Conservation (phyloP, 2,329 filamentous ascomycete genomes). For the Neurospora crassa region DNA sequence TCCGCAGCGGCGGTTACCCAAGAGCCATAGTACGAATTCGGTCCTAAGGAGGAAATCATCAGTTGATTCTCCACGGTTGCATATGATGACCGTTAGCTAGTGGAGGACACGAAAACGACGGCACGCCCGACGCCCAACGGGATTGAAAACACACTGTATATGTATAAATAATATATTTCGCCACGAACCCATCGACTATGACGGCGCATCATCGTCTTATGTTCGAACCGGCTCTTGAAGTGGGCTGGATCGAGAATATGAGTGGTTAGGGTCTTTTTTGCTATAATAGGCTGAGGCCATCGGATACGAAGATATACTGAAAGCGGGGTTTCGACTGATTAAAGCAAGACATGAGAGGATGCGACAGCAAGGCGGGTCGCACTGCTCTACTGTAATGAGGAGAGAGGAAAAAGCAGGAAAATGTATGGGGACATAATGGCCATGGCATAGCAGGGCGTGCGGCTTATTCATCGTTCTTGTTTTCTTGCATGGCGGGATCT, state of each 20-base stretch:
- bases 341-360: not conserved
- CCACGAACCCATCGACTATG: not conserved
- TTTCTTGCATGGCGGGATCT: not conserved
- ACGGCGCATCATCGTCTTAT: not conserved
- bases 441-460: not conserved
- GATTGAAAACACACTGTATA: not conserved
- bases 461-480: not conserved
- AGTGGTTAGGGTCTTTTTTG: not conserved
- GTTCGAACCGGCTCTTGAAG: not conserved
- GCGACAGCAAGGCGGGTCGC: not conserved
- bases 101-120: not conserved
- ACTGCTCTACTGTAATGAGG: not conserved
- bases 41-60: conserved; percentile 36
- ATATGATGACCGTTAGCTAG: conserved; percentile 56
- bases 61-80: conserved; percentile 47
- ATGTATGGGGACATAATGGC: not conserved
- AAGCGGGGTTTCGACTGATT: not conserved
- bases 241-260: not conserved
- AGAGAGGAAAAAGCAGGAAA: not conserved
- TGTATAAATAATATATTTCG: not conserved
- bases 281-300: not conserved
- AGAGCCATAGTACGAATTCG: conserved; percentile 46
- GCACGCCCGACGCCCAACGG: not conserved
- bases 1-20: conserved; percentile 39
- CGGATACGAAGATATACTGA: not conserved